A percentile compares a stretch with the other conserved stretches of the same genome.
These are phyloP conservation scores for Phytophthora chlamydospora DNA, from an alignment of 352 stramenopile genomes.

Conservation along the genomic window DNA sequence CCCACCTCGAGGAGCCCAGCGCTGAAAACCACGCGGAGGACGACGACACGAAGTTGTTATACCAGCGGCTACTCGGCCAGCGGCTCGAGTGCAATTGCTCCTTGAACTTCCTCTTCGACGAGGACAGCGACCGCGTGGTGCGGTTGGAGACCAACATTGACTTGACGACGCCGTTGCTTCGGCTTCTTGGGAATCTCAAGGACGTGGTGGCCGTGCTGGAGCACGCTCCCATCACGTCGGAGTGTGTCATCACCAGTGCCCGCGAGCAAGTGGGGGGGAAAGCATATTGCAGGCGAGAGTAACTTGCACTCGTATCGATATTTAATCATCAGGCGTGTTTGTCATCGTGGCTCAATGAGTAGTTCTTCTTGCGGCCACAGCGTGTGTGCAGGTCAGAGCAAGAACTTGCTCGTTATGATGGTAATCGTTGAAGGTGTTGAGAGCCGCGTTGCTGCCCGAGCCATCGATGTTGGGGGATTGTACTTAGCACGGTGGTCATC, in stretches of 20 bases:
- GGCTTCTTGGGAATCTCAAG: background rate
- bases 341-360: too few species aligned
- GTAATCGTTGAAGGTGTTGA: too few species aligned
- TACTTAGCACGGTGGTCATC: too few species aligned
- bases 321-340: too few species aligned
- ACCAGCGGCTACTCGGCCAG: slow-evolving; percentile 1
- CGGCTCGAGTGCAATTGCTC: slow-evolving; percentile 4
- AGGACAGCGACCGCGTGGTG: background rate
- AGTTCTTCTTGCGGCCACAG: too few species aligned
- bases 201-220: background rate
- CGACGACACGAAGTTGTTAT: background rate
- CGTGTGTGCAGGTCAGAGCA: too few species aligned
- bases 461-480: too few species aligned
- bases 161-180: background rate
- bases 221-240: background rate
- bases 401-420: too few species aligned
- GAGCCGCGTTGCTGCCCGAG: too few species aligned
- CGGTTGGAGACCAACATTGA: slow-evolving; percentile 9
- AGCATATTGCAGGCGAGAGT: too few species aligned
- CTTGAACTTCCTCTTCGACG: slow-evolving; percentile 14
- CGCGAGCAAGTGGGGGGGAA: background rate
- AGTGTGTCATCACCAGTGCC: slow-evolving; percentile 1
- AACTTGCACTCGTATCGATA: too few species aligned
- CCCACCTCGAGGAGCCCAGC: background rate
- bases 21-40: background rate